Evolutionary conservation across 345 rosid genomes (phyloP), one percentile per base, ranked within the genome.

Genomic region (Psidium friedrichsthalianum): DNA sequence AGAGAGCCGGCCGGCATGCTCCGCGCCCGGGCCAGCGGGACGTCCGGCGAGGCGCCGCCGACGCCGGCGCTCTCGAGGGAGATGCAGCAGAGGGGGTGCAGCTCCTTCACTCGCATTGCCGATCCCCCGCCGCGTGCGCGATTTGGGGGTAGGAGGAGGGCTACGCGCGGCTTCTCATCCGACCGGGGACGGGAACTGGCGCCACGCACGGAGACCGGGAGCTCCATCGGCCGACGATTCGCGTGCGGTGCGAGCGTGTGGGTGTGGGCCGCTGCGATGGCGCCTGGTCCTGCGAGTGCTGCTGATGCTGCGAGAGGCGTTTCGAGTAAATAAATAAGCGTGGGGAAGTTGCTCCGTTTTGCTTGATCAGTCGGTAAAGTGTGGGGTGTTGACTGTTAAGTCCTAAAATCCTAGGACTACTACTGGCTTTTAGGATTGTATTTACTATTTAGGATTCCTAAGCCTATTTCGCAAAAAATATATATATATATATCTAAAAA

Each of bases 1-100:
- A 87, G 81, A 8, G 90, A 74, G 51, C 87, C 89, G n/a, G 92
- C 94, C 51, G 98, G 98, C 86, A 93, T 84, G 87, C 98, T 96
- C 90, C 93, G 91, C 12, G 94, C 89, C 83, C 98, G 87, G 42
- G 92, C 86, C 83, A 94, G 86, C 42, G 87, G 76, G 32, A 85
- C 87, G 58, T 93, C 98, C 89, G 98, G 91, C 54, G 96, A 93
- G 86, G 87, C 90, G 91, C 89, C 93, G 18, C 95, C 92, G 86
- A 88, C 80, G 58, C 93, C 94, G 21, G 95, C 91, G 85, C 93
- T 93, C 93, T 95, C 99, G 40, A 95, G 87, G 11, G 98, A 90
- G 87, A 97, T 92, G 87, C 99, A 97, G 85, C 99, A 97, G 14
- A 97, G 91, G 6, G 99, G 99, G 90, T 97, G 99, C 90, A 97